Evolutionary conservation across 1,139 yeast species (phyloP).

Genomic region (Geotrichum carabidarum): DNA sequence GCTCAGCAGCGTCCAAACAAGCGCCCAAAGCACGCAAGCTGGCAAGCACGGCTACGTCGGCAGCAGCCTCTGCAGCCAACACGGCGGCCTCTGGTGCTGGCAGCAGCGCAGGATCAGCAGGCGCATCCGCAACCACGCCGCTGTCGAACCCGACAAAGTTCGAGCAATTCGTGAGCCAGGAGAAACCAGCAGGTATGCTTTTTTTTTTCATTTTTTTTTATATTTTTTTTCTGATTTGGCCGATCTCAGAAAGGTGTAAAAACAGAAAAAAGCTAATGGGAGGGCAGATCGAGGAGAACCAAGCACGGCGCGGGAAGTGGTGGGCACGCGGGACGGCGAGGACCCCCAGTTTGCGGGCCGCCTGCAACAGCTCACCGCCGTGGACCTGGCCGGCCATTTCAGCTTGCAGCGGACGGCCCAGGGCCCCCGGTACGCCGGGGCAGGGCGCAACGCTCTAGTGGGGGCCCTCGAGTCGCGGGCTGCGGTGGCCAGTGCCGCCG

Average conservation of each 20-base stretch:
- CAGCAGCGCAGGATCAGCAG: background rate
- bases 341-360: conserved; percentile 10
- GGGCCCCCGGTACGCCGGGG: background rate
- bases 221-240: too few relatives aligned
- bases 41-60: background rate
- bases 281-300: background rate
- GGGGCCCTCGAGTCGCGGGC: conserved; percentile 6
- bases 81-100: background rate
- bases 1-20: conserved; percentile 14
- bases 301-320: background rate
- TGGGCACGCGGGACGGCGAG: conserved; percentile 4
- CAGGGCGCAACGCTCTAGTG: conserved; percentile 1
- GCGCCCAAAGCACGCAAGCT: conserved; percentile 3
- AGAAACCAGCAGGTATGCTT: background rate
- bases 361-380: conserved; percentile 8
- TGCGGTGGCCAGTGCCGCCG: background rate
- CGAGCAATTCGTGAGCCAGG: conserved; percentile 8
- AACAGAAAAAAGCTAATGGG: background rate
- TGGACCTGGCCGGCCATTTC: conserved; percentile 10
- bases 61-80: background rate
- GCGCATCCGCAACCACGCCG: background rate
- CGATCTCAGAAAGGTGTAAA: too few relatives aligned
- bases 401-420: conserved; percentile 1
- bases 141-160: conserved; percentile 3
- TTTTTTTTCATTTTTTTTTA: too few relatives aligned